Conservation (phyloP, 257 asterid species). For the Primulina huaijiensis region DNA sequence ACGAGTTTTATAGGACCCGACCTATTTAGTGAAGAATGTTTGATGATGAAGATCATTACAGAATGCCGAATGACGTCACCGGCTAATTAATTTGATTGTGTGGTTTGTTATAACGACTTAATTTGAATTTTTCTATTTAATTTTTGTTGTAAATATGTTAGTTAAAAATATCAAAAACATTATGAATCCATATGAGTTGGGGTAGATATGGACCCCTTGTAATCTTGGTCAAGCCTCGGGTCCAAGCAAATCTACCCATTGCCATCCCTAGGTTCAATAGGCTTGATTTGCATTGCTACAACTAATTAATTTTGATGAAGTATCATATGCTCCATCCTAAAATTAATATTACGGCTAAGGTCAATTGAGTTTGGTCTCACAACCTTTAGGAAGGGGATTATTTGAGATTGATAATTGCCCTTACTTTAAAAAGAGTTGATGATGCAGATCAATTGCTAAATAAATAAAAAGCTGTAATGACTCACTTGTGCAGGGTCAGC, state of each 20-base stretch:
- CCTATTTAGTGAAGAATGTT: neutral
- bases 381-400: neutral
- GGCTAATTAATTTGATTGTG: no score
- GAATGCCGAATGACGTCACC: no score
- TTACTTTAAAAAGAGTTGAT: neutral
- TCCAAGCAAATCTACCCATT: neutral
- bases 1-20: neutral
- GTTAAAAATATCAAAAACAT: no score
- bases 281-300: neutral
- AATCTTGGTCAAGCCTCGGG: neutral
- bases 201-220: no score
- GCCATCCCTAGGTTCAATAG: neutral
- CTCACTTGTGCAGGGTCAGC: constrained; percentile 66
- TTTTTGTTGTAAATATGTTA: no score
- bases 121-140: no score
- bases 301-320: neutral
- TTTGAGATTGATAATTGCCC: neutral
- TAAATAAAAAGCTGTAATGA: constrained; percentile 11
- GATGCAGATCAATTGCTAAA: constrained; percentile 5
- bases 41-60: neutral
- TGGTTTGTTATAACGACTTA: no score
- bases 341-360: neutral
- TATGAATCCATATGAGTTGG: no score
- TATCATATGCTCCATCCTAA: neutral
- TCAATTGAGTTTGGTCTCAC: neutral